Conservation (phyloP, 345 rosid genomes). For the Diplotaxis tenuifolia region DNA sequence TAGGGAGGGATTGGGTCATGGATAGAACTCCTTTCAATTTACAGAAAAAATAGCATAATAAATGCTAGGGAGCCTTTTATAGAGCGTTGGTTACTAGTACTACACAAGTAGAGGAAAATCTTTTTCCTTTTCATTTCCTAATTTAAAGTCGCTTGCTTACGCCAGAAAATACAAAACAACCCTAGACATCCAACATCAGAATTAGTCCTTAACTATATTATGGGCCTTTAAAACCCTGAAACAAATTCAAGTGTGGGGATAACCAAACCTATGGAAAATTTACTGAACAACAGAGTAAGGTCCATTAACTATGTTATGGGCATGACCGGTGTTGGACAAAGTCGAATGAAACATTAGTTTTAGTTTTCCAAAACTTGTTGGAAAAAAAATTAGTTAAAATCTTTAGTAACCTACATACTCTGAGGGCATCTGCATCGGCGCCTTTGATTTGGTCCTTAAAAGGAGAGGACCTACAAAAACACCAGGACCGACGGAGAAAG, state of each 20-base stretch:
- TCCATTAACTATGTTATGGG: neutral
- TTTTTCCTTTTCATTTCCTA: neutral
- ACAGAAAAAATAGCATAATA: neutral
- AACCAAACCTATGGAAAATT: too few relatives aligned
- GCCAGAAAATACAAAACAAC: neutral
- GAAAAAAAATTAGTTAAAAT: too few relatives aligned
- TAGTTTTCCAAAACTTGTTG: too few relatives aligned
- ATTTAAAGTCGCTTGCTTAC: neutral
- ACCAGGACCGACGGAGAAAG: too few relatives aligned
- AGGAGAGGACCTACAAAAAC: too few relatives aligned
- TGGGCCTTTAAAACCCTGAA: neutral
- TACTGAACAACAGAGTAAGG: too few relatives aligned
- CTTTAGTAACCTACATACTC: too few relatives aligned
- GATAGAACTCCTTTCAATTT: neutral
- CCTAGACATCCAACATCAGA: neutral
- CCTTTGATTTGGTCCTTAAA: too few relatives aligned
- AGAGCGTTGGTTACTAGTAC: neutral
- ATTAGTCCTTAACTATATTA: neutral
- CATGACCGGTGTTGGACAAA: too few relatives aligned
- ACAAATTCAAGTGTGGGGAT: too few relatives aligned
- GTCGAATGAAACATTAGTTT: too few relatives aligned
- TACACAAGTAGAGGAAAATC: neutral
- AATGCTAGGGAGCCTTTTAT: neutral
- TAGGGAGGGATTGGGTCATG: neutral
- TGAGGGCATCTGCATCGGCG: too few relatives aligned